Evolutionary conservation across 495 filamentous ascomycete species (phyloP).

Genomic region (Neohortaea acidophila): DNA sequence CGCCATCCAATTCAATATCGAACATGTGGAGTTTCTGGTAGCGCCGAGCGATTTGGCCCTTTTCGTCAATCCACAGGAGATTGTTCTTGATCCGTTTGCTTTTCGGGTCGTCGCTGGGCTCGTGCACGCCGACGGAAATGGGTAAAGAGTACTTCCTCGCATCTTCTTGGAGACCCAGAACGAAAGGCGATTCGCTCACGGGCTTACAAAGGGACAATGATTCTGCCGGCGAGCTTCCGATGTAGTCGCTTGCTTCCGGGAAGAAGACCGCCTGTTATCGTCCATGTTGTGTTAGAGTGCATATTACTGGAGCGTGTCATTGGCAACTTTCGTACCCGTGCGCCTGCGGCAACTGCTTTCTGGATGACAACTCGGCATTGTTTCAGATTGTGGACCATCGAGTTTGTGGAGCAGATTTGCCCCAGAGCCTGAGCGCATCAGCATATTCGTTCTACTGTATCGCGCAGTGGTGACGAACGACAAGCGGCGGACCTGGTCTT

Average conservation of each 20-base stretch:
- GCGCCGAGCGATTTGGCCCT: conserved; percentile 42
- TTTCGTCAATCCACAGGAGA: conserved; percentile 53
- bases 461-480: too few relatives aligned
- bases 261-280: conserved; percentile 61
- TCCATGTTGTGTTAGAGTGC: conserved; percentile 3
- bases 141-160: conserved; percentile 45
- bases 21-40: conserved; percentile 74
- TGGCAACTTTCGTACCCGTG: conserved; percentile 42
- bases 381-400: conserved; percentile 58
- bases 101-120: conserved; percentile 38
- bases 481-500: too few relatives aligned
- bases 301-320: neutral
- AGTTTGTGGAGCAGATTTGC: conserved; percentile 72
- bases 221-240: conserved; percentile 49
- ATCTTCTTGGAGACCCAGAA: conserved; percentile 52
- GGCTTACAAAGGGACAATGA: conserved; percentile 50
- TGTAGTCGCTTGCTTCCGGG: conserved; percentile 85
- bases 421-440: conserved; percentile 60
- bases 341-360: conserved; percentile 58
- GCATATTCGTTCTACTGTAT: too few relatives aligned
- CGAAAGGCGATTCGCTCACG: conserved; percentile 43
- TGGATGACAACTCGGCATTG: conserved; percentile 57
- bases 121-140: conserved; percentile 83
- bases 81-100: conserved; percentile 45
- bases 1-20: conserved; percentile 51